Conservation (phyloP, 768 basidiomycete species). For the Hypholoma sublateritium region DNA sequence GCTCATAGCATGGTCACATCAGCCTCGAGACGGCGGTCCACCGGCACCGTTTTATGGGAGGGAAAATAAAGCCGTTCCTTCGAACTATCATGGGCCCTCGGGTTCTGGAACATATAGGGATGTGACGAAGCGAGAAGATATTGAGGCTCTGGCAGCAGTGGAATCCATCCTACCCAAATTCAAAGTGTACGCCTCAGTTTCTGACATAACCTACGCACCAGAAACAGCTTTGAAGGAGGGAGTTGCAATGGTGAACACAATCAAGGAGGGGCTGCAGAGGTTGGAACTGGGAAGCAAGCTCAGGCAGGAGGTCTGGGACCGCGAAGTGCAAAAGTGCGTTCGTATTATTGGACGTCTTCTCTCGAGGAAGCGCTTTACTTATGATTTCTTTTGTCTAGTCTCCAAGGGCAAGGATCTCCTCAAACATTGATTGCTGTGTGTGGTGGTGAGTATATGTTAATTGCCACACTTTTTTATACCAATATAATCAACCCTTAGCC, state of each 20-base stretch:
- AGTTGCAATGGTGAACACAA: conserved; percentile 48
- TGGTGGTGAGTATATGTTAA: conserved; percentile 40
- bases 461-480: neutral
- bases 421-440: conserved; percentile 66
- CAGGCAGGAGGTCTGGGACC: conserved; percentile 58
- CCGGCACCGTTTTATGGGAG: neutral
- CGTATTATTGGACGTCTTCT: neutral
- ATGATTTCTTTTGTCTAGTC: conserved; percentile 27
- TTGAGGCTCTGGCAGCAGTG: neutral
- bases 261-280: conserved; percentile 41
- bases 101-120: neutral
- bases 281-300: conserved; percentile 54
- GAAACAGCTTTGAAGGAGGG: conserved; percentile 52
- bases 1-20: neutral
- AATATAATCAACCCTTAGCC: conserved; percentile 28
- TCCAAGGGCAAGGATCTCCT: conserved; percentile 48
- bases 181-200: neutral
- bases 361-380: neutral
- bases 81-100: neutral
- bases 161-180: conserved; percentile 9
- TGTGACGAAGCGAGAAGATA: neutral
- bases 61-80: neutral
- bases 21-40: neutral
- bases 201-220: conserved; percentile 44
- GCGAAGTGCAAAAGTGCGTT: conserved; percentile 51